Percentiles rank a stretch among this genome's conserved stretches.
These are phyloP conservation scores for Phoma sp. DNA, from an alignment of 2,329 filamentous ascomycete species.

Conservation along the genomic window DNA sequence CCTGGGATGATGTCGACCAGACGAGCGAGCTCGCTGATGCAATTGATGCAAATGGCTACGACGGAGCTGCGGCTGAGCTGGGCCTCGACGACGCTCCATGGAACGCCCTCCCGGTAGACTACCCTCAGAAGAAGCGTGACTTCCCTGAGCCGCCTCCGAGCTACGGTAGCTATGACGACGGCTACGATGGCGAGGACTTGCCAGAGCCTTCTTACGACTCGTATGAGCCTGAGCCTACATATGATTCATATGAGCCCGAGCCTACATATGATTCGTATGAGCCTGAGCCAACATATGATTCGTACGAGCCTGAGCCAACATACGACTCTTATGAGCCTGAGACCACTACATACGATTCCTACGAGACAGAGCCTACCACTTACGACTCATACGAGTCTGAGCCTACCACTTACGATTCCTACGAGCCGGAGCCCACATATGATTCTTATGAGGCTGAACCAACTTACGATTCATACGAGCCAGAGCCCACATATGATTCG, in stretches of 20 bases:
- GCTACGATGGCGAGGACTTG: not conserved
- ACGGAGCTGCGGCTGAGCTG: not conserved
- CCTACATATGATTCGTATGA: too few species aligned
- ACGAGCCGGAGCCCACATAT: too few species aligned
- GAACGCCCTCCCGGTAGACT: constrained; percentile 4
- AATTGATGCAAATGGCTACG: constrained; percentile 2
- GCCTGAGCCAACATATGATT: too few species aligned
- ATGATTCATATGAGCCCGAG: not conserved
- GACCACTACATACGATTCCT: too few species aligned
- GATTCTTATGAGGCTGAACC: too few species aligned
- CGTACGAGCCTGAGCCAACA: too few species aligned
- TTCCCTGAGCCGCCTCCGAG: not conserved
- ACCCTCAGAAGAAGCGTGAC: not conserved
- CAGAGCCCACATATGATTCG: not conserved
- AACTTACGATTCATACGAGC: too few species aligned
- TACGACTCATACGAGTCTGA: not conserved
- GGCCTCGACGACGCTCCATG: constrained; percentile 4
- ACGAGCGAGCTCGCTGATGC: constrained; percentile 10
- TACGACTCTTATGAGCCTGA: too few species aligned
- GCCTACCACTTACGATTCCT: not conserved
- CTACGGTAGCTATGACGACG: not conserved
- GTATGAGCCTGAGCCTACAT: not conserved
- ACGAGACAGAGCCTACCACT: too few species aligned
- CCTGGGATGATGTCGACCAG: constrained; percentile 10
- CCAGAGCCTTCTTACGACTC: not conserved